Percentiles rank a stretch among this genome's conserved stretches.
Conservation (phyloP, 2,329 filamentous ascomycete genomes). For the Zymoseptoria ardabiliae region DNA sequence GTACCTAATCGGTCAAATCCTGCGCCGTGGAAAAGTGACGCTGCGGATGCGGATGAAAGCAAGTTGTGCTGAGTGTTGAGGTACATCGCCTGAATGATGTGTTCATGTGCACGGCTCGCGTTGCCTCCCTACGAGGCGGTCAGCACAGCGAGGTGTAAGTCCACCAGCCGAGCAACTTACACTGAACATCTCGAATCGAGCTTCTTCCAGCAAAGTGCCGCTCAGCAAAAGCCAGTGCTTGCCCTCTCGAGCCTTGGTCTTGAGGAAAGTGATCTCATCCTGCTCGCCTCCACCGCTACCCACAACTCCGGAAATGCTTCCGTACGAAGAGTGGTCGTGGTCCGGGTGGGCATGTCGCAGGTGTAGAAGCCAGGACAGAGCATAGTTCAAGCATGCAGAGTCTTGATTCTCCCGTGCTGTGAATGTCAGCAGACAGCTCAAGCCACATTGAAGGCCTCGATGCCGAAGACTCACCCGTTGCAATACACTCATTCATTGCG, state of each 20-base stretch:
- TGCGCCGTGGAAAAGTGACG: slow-evolving; percentile 64
- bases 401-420: slow-evolving; percentile 85
- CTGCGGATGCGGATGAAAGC: slow-evolving; percentile 63
- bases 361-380: slow-evolving; percentile 91
- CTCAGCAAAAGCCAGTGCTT: slow-evolving; percentile 81
- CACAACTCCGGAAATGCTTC: slow-evolving; percentile 19
- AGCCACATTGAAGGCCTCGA: neutral
- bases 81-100: slow-evolving; percentile 74
- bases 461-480: slow-evolving; percentile 46
- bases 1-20: slow-evolving; percentile 70
- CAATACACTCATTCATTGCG: slow-evolving; percentile 89
- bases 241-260: slow-evolving; percentile 75
- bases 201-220: slow-evolving; percentile 76
- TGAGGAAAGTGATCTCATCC: slow-evolving; percentile 75
- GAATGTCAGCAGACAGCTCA: slow-evolving; percentile 2
- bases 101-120: slow-evolving; percentile 57
- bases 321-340: slow-evolving; percentile 14
- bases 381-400: slow-evolving; percentile 86
- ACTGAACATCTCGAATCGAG: slow-evolving; percentile 67
- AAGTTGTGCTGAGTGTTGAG: slow-evolving; percentile 72
- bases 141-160: neutral
- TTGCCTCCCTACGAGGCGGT: slow-evolving; percentile 12
- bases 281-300: slow-evolving; percentile 45
- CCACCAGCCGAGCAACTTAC: slow-evolving; percentile 47
- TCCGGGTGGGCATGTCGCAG: slow-evolving; percentile 80